A percentile compares a stretch with the other conserved stretches of the same genome.
These are phyloP conservation scores for Aspergillus sclerotioniger DNA, from an alignment of 495 filamentous ascomycete species.

Conservation along the genomic window DNA sequence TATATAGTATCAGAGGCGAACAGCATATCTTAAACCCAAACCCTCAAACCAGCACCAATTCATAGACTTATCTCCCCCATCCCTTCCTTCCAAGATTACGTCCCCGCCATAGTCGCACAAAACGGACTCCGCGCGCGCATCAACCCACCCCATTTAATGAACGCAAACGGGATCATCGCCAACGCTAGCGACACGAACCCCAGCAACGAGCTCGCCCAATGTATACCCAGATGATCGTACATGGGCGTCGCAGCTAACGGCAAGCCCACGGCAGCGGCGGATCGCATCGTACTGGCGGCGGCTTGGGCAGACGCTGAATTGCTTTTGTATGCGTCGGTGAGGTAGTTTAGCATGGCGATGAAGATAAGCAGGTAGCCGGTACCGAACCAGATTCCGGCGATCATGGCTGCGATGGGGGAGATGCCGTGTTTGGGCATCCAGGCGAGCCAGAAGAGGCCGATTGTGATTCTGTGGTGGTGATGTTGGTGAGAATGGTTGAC, in stretches of 20 bases:
- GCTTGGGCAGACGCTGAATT: constrained; percentile 31
- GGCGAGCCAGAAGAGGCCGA: constrained; percentile 59
- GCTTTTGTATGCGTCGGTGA: constrained; percentile 49
- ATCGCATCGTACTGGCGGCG: constrained; percentile 39
- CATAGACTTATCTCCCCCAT: too few species aligned
- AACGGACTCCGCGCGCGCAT: constrained; percentile 28
- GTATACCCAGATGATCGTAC: constrained; percentile 55
- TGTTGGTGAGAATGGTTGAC: neutral
- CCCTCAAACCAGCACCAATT: too few species aligned
- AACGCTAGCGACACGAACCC: constrained; percentile 40
- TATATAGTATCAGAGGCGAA: too few species aligned
- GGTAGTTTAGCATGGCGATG: constrained; percentile 48
- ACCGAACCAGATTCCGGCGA: constrained; percentile 48
- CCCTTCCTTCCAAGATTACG: too few species aligned
- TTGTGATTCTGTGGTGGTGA: constrained; percentile 47
- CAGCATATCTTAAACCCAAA: too few species aligned
- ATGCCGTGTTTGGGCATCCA: constrained; percentile 49
- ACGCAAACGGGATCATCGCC: constrained; percentile 43
- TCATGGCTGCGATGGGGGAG: constrained; percentile 46
- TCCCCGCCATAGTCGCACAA: neutral
- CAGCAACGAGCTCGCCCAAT: constrained; percentile 53
- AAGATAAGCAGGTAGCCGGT: constrained; percentile 51
- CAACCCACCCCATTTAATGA: constrained; percentile 33
- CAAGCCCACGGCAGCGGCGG: constrained; percentile 55
- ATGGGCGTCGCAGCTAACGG: constrained; percentile 57